Conservation (phyloP, 1,139 yeast species). For the Blastobotrys raffinosifermentans region DNA sequence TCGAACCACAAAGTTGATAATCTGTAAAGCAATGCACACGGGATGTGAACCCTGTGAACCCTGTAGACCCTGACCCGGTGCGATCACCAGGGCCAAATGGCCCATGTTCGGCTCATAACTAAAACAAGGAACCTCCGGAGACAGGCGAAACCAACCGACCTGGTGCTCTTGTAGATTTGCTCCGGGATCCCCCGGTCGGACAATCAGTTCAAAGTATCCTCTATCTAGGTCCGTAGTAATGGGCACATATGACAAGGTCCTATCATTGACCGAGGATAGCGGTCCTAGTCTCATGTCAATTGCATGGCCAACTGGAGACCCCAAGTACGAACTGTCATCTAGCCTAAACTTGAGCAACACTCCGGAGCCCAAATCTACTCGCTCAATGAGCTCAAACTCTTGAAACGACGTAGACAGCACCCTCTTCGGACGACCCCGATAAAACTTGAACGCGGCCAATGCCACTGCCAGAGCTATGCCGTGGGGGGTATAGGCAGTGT, state of each 20-base stretch:
- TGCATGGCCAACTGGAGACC: constrained; percentile 57
- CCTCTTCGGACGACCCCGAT: constrained; percentile 23
- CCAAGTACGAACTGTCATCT: not conserved
- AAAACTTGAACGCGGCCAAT: constrained; percentile 26
- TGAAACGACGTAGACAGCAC: constrained; percentile 37
- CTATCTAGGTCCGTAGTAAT: constrained; percentile 38
- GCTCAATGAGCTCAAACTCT: constrained; percentile 73
- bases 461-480: constrained; percentile 22
- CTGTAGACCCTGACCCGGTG: constrained; percentile 81
- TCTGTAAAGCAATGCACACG: constrained; percentile 68
- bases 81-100: constrained; percentile 79
- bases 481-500: constrained; percentile 23
- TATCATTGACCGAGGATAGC: constrained; percentile 63
- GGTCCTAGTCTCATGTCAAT: constrained; percentile 51
- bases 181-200: not conserved
- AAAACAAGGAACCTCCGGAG: constrained; percentile 80
- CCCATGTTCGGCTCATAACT: constrained; percentile 73
- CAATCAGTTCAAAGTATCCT: constrained; percentile 64
- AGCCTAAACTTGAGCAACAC: constrained; percentile 1
- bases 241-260: constrained; percentile 3
- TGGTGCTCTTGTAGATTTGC: constrained; percentile 1
- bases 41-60: not conserved
- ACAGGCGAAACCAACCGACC: constrained; percentile 71
- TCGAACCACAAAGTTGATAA: constrained; percentile 66
- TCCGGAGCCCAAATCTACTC: constrained; percentile 35